Conservation (phyloP, 805 yeast genomes). For the Brettanomyces sp. region DNA sequence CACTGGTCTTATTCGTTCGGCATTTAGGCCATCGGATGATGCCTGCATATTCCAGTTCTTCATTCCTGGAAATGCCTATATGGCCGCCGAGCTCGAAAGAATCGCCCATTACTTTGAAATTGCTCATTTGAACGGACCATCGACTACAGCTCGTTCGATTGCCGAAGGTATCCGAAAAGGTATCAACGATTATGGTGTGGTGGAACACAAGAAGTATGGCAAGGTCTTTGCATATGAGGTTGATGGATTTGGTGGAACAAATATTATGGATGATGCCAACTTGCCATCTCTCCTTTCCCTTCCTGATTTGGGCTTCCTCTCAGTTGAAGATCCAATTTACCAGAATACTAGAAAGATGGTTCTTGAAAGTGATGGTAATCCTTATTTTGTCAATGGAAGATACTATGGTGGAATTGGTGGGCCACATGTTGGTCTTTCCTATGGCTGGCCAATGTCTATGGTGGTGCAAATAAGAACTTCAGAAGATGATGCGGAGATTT, state of each 20-base stretch:
- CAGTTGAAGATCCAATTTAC: constrained; percentile 46
- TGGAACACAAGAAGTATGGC: constrained; percentile 63
- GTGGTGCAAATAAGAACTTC: constrained; percentile 66
- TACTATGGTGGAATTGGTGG: constrained; percentile 78
- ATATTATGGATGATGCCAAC: constrained; percentile 86
- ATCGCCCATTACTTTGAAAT: constrained; percentile 19
- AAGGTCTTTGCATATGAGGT: constrained; percentile 80
- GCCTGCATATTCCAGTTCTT: constrained; percentile 73
- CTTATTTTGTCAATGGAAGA: constrained; percentile 59
- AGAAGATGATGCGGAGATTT: constrained; percentile 62
- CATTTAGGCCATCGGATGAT: constrained; percentile 85
- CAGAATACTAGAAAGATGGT: constrained; percentile 76
- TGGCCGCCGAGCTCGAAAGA: constrained; percentile 51
- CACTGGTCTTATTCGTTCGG: constrained; percentile 69
- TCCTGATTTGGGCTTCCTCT: constrained; percentile 67
- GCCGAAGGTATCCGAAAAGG: constrained; percentile 41
- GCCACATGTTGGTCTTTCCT: constrained; percentile 73
- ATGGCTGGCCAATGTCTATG: constrained; percentile 92
- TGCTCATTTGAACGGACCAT: constrained; percentile 9
- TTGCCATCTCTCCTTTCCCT: constrained; percentile 73
- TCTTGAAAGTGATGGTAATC: constrained; percentile 60
- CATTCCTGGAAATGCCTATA: constrained; percentile 78
- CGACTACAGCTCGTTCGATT: constrained; percentile 23
- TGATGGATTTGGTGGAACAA: constrained; percentile 72
- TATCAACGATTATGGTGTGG: constrained; percentile 52